Conservation (phyloP, 495 filamentous ascomycete genomes). For the Aspergillus egyptiacus region DNA sequence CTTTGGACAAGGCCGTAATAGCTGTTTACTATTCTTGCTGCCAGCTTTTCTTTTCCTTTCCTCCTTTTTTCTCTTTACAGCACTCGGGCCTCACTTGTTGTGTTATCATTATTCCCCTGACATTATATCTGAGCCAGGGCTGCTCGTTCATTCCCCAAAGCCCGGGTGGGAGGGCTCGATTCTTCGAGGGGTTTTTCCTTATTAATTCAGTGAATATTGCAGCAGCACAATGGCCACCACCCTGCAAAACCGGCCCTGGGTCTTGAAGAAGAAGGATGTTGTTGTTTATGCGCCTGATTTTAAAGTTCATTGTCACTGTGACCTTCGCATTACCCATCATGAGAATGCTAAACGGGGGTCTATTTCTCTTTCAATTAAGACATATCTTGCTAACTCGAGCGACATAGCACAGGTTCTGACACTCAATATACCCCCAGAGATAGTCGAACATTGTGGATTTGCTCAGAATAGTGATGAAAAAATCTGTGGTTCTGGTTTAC, state of each 20-base stretch:
- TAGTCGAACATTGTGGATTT: conserved; percentile 17
- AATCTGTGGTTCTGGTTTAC: conserved; percentile 16
- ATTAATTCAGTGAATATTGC: conserved; percentile 7
- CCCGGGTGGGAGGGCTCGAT: conserved; percentile 21
- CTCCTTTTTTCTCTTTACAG: too few species aligned
- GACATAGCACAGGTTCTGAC: conserved; percentile 16
- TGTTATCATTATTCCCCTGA: conserved; percentile 8
- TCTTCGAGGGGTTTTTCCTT: conserved; percentile 17
- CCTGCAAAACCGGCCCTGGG: conserved; percentile 16
- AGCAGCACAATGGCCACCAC: conserved; percentile 11
- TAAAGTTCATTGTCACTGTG: conserved; percentile 13
- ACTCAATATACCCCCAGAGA: conserved; percentile 17
- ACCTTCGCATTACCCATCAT: conserved; percentile 19
- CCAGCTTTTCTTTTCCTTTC: too few species aligned
- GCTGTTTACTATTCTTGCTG: conserved; percentile 15
- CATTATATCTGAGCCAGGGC: conserved; percentile 17
- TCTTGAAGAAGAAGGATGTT: conserved; percentile 17
- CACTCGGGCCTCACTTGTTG: too few species aligned
- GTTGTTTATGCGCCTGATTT: conserved; percentile 14
- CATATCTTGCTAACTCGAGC: conserved; percentile 18
- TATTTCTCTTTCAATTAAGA: conserved; percentile 17
- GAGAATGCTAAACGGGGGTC: conserved; percentile 16
- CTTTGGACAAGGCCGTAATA: too few species aligned
- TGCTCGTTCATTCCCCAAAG: conserved; percentile 16
- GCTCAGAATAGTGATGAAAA: conserved; percentile 14